A percentile compares a stretch with the other conserved stretches of the same genome.
These are phyloP conservation scores for Gentiana dahurica DNA, from an alignment of 257 asterid species.

Conservation along the genomic window DNA sequence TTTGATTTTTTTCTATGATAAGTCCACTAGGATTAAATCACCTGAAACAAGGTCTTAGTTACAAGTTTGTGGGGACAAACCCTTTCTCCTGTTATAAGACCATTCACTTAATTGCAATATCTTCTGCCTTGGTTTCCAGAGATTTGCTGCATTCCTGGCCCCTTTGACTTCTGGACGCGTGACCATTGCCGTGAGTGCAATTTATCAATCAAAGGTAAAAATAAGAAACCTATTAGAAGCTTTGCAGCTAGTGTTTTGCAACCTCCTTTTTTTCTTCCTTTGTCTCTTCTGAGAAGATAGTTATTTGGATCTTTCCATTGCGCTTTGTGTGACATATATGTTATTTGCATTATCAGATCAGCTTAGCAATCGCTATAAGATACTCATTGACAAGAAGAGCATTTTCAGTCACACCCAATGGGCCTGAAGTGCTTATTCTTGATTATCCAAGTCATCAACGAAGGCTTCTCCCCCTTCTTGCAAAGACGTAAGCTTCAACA, in stretches of 20 bases:
- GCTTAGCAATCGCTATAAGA: slow-evolving; percentile 76
- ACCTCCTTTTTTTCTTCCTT: too few relatives aligned
- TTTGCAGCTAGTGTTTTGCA: too few relatives aligned
- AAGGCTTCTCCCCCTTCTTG: slow-evolving; percentile 88
- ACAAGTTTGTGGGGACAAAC: too few relatives aligned
- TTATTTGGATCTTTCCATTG: too few relatives aligned
- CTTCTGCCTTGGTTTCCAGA: slow-evolving; percentile 32
- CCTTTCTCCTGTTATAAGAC: too few relatives aligned
- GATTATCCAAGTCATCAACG: slow-evolving; percentile 98
- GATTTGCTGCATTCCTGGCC: slow-evolving; percentile 94
- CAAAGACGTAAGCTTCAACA: slow-evolving; percentile 61
- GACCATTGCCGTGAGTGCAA: slow-evolving; percentile 59
- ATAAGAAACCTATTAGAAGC: too few relatives aligned
- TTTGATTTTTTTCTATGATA: too few relatives aligned
- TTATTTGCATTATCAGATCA: slow-evolving; percentile 31
- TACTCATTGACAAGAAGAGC: slow-evolving; percentile 91
- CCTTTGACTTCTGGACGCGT: slow-evolving; percentile 98
- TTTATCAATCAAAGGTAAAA: slow-evolving; percentile 73
- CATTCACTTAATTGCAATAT: too few relatives aligned
- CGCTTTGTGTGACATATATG: too few relatives aligned
- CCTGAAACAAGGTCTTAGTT: too few relatives aligned
- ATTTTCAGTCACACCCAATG: slow-evolving; percentile 54
- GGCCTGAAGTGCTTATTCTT: slow-evolving; percentile 58
- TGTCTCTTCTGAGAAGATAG: too few relatives aligned
- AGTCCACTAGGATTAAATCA: too few relatives aligned